A percentile compares a stretch with the other conserved stretches of the same genome.
phyloP scores from a whole-genome alignment of 2,329 filamentous ascomycete species.

The Diaporthe amygdali region DNA sequence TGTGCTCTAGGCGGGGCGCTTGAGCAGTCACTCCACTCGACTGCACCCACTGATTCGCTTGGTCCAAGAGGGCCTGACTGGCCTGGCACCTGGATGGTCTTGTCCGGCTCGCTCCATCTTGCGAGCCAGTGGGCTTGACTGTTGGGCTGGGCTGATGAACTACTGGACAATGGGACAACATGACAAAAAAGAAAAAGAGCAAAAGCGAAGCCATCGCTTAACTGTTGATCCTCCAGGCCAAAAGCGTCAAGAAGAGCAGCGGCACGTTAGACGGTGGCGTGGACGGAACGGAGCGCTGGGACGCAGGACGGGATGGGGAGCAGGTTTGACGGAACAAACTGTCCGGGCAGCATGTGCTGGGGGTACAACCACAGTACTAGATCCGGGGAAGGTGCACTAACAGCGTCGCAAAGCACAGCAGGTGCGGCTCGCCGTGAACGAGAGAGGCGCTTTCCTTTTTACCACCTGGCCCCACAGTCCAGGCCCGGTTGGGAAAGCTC shows the following conservation, averaged over 20 bases:
- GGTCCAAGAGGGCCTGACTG: not conserved
- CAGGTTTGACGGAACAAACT: not conserved
- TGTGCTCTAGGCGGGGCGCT: not conserved
- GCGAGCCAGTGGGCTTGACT: too few relatives aligned
- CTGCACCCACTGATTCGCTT: not conserved
- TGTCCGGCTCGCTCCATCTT: not conserved
- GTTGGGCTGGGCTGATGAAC: too few relatives aligned
- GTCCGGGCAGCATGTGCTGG: not conserved
- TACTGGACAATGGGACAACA: not conserved
- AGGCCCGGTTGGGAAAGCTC: too few relatives aligned
- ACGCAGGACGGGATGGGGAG: not conserved
- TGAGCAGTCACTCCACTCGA: not conserved
- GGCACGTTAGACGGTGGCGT: too few relatives aligned
- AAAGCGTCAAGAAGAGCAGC: not conserved
- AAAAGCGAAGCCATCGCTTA: not conserved
- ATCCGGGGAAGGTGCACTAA: not conserved
- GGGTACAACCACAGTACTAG: not conserved
- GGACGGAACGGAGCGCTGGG: not conserved
- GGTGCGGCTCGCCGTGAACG: too few relatives aligned
- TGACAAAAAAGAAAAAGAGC: not conserved
- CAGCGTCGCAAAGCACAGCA: not conserved
- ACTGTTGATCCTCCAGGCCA: not conserved
- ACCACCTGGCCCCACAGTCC: not conserved
- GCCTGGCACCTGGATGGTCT: not conserved
- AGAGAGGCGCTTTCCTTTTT: too few relatives aligned